Evolutionary conservation across 352 stramenopile genomes (phyloP).

Genomic region (Phytophthora sojae): DNA sequence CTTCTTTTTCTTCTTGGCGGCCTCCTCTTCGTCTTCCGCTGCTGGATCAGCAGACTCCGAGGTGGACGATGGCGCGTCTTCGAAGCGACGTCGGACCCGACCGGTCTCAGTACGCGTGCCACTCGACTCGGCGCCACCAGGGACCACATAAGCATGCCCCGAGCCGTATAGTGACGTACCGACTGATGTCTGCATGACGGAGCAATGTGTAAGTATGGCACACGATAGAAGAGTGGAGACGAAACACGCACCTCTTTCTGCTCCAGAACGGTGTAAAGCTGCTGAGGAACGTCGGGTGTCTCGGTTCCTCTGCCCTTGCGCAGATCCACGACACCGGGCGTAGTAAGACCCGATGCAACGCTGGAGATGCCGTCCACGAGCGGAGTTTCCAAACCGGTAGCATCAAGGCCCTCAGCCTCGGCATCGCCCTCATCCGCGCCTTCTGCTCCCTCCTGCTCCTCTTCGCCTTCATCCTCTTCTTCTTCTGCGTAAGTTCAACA

Average conservation of each 20-base stretch:
- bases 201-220: background rate
- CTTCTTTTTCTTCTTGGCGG: constrained; percentile 76
- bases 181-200: constrained; percentile 58
- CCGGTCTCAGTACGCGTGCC: constrained; percentile 55
- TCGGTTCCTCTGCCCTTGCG: constrained; percentile 77
- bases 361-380: constrained; percentile 72
- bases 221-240: background rate
- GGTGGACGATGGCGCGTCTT: constrained; percentile 52
- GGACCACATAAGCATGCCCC: constrained; percentile 77
- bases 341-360: constrained; percentile 74
- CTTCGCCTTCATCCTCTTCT: constrained; percentile 55
- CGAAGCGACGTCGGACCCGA: constrained; percentile 74
- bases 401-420: constrained; percentile 48
- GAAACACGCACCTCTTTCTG: constrained; percentile 65
- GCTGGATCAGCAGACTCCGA: constrained; percentile 42
- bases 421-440: constrained; percentile 38
- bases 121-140: constrained; percentile 40
- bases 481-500: constrained; percentile 34
- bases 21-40: constrained; percentile 61
- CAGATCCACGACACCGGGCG: constrained; percentile 76
- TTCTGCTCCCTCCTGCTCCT: constrained; percentile 57
- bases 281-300: constrained; percentile 66
- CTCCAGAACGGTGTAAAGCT: constrained; percentile 83
- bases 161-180: constrained; percentile 81
- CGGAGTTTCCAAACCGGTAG: constrained; percentile 65